Conservation (phyloP, 148 eudicot genomes). For the Heliamphora exappendiculata region DNA sequence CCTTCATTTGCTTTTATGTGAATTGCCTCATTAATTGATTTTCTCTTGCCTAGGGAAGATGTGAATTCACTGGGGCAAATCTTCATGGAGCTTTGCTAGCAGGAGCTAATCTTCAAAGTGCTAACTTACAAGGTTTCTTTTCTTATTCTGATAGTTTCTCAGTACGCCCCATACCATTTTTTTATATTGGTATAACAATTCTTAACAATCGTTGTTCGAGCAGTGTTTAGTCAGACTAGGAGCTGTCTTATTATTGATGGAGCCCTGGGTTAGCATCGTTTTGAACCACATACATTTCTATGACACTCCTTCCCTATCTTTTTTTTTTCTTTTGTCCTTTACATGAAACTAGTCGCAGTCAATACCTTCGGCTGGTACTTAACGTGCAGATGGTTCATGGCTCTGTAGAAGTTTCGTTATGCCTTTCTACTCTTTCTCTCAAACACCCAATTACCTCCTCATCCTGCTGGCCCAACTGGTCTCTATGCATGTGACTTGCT, state of each 20-base stretch:
- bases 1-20: slow-evolving; percentile 11
- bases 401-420: not conserved
- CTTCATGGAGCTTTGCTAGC: slow-evolving; percentile 84
- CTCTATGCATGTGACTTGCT: not conserved
- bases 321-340: not conserved
- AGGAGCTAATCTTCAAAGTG: slow-evolving; percentile 90
- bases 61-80: slow-evolving; percentile 96
- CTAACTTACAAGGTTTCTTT: slow-evolving; percentile 69
- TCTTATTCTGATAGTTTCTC: slow-evolving; percentile 1
- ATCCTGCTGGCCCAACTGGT: not conserved
- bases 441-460: not conserved
- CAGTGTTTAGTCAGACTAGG: not conserved
- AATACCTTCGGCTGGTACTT: not conserved
- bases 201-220: not conserved
- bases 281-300: not conserved
- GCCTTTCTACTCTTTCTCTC: not conserved
- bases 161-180: not conserved
- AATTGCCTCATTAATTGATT: slow-evolving; percentile 23
- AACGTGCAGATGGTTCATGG: not conserved
- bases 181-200: not conserved
- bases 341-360: not conserved
- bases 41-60: slow-evolving; percentile 57
- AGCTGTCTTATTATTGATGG: not conserved
- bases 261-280: not conserved
- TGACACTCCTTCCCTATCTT: not conserved